Evolutionary conservation across 257 asterid species (phyloP), one percentile per base, ranked within the genome.

Genomic region (Nicotiana obtusifolia): DNA sequence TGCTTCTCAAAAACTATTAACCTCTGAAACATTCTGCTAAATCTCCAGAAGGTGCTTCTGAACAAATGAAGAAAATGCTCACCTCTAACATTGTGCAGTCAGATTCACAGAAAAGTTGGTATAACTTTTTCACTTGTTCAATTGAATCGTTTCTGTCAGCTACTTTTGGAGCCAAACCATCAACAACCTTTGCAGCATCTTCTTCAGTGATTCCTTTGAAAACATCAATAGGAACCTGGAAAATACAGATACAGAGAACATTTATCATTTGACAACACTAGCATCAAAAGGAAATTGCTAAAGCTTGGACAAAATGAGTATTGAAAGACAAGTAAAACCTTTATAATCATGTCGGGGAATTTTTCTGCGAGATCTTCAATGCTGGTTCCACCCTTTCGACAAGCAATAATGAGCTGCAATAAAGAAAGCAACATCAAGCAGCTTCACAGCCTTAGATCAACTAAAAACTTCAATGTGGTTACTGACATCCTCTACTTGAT

Each of bases 161-260:
- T 84, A 86, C 97, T 81, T 86, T 93, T 59, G 94, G 99, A 59
- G 98, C 87, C 84, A 96, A 90, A 75, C 98, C 99, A 88, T 96
- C 99, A 14, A 96, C 99, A 66, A 96, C 99, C 91, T 96, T 96
- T 73, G 95, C 98, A 26, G 98, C 99, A 90, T 96, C 98, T 83
- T 92, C 95, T 80, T 96, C 97, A 80, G 97, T 96, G 52, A 96
- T 94, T 87, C 99, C 99, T 31, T 91, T 90, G 83, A 96, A 96
- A 81, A 94, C 93, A 87, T 94, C 98, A 77, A 96, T 90, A 47
- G 97, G 97, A 64, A 96, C 99, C 99, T 95, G 90, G 67, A 61
- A 62, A 54, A 76, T 7, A 78, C 62, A 22, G 60, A 54, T 79
- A 44, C 19, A 80, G 82, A 30, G 57, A 77, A 82, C 19, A 10